Evolutionary conservation across 371 early-diverging fungal genomes (phyloP).

Genomic region (Mucor irregularis): DNA sequence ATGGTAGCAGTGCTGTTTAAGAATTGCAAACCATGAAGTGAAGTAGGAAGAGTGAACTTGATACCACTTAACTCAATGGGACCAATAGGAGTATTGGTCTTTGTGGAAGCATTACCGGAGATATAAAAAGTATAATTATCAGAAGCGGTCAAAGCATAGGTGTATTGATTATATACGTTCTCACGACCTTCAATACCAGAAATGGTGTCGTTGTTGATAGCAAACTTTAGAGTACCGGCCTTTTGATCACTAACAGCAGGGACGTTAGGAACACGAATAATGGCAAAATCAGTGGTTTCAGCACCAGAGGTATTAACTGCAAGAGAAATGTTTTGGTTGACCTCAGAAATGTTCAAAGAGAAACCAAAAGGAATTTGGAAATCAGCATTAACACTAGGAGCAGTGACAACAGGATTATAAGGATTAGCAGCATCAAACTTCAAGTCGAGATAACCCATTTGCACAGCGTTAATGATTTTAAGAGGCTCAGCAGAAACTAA

Average conservation of each 20-base stretch:
- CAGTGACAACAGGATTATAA: slow-evolving; percentile 49
- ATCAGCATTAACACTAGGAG: slow-evolving; percentile 52
- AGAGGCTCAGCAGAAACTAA: slow-evolving; percentile 42
- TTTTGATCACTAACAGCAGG: slow-evolving; percentile 49
- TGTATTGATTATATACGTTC: slow-evolving; percentile 48
- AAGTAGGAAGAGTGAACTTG: slow-evolving; percentile 54
- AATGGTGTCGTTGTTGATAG: slow-evolving; percentile 44
- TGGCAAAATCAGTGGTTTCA: slow-evolving; percentile 45
- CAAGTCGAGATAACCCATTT: slow-evolving; percentile 57
- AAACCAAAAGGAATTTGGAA: slow-evolving; percentile 63
- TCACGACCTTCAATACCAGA: slow-evolving; percentile 45
- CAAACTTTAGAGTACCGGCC: slow-evolving; percentile 49
- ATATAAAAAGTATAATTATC: slow-evolving; percentile 49
- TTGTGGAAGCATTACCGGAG: slow-evolving; percentile 51
- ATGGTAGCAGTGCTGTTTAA: slow-evolving; percentile 57
- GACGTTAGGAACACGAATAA: slow-evolving; percentile 44
- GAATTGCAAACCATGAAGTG: slow-evolving; percentile 61
- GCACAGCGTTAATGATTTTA: slow-evolving; percentile 54
- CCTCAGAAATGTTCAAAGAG: slow-evolving; percentile 51
- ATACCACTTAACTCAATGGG: slow-evolving; percentile 55
- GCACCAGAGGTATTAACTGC: slow-evolving; percentile 28
- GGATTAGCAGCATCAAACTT: slow-evolving; percentile 48
- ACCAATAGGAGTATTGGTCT: slow-evolving; percentile 62
- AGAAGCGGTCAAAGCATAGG: slow-evolving; percentile 47
- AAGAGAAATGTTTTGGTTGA: slow-evolving; percentile 52